These are phyloP conservation scores for Musa acuminata DNA, from an alignment of 176 grass and related monocot genomes.

Conservation along the genomic window DNA sequence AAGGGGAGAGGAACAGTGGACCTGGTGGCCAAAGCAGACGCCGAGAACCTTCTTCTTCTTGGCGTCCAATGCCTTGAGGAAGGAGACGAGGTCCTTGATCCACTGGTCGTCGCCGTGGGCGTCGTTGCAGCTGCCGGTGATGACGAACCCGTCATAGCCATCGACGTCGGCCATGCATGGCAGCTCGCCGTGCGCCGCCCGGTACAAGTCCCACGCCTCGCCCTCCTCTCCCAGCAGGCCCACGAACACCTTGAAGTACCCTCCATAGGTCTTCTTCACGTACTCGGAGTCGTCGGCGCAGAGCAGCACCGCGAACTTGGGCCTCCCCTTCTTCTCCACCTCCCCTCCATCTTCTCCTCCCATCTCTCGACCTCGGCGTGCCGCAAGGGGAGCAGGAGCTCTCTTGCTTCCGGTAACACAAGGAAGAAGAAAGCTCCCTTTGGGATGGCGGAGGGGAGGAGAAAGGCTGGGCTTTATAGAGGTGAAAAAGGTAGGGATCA, in stretches of 20 bases:
- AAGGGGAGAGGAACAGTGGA: not conserved
- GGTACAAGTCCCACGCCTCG: slow-evolving; percentile 1
- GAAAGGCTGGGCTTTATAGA: not conserved
- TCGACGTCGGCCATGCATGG: not conserved
- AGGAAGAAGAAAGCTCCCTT: not conserved
- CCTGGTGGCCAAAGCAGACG: slow-evolving; percentile 14
- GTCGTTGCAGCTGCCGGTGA: slow-evolving; percentile 12
- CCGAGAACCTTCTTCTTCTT: slow-evolving; percentile 12
- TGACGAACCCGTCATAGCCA: slow-evolving; percentile 2
- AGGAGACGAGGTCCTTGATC: slow-evolving; percentile 3
- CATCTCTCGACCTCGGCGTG: not conserved
- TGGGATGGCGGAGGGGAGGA: not conserved
- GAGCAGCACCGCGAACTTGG: slow-evolving; percentile 6
- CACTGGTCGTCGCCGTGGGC: slow-evolving; percentile 1
- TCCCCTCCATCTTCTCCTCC: slow-evolving; percentile 2
- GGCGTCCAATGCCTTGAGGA: not conserved
- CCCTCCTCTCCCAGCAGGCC: slow-evolving; percentile 1
- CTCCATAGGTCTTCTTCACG: not conserved
- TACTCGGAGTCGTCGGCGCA: slow-evolving; percentile 5
- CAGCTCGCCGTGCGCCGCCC: slow-evolving; percentile 1
- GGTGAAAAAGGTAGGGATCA: not conserved
- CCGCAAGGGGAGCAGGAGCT: not conserved
- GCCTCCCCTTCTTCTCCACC: not conserved
- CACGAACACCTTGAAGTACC: slow-evolving; percentile 1
- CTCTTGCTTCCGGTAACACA: not conserved